Percentiles rank a stretch among this genome's conserved stretches.
These are phyloP conservation scores for Basidiobolus meristosporus DNA, from an alignment of 371 early-diverging fungal genomes.

Conservation along the genomic window DNA sequence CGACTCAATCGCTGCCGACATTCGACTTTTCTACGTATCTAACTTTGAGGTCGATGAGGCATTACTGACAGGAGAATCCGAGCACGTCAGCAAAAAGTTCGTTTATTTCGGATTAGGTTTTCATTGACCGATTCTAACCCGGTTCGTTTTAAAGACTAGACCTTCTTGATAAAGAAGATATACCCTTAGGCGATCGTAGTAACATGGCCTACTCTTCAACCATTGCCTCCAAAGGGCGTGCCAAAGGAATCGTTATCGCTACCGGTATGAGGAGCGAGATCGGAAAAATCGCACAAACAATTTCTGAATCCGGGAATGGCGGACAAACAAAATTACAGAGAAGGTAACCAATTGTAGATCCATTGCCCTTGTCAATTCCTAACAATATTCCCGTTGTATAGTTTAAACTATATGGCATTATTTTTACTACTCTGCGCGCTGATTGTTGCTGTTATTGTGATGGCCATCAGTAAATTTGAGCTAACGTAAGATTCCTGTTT, in stretches of 20 bases:
- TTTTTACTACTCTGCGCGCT: conserved; percentile 42
- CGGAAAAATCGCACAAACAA: conserved; percentile 73
- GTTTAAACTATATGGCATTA: conserved; percentile 52
- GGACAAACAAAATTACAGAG: conserved; percentile 54
- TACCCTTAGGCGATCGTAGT: conserved; percentile 36
- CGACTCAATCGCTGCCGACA: conserved; percentile 75
- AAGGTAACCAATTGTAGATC: conserved; percentile 6
- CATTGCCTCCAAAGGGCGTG: conserved; percentile 35
- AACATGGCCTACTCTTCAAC: conserved; percentile 36
- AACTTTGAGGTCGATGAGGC: conserved; percentile 73
- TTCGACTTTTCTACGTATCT: conserved; percentile 52
- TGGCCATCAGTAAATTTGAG: conserved; percentile 35
- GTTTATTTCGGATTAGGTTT: too few relatives aligned
- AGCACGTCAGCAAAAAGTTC: conserved; percentile 42
- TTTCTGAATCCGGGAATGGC: conserved; percentile 40
- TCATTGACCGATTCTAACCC: too few relatives aligned
- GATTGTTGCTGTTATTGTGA: conserved; percentile 45
- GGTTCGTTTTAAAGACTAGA: too few relatives aligned
- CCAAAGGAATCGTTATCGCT: conserved; percentile 40
- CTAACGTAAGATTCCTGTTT: conserved; percentile 33
- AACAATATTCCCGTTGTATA: conserved; percentile 1
- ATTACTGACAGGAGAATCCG: conserved; percentile 70
- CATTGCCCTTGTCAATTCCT: neutral
- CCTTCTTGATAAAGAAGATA: conserved; percentile 12
- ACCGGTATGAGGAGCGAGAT: conserved; percentile 79